Percentiles rank a stretch among this genome's conserved stretches.
Evolutionary conservation across 2,329 filamentous ascomycete species (phyloP).

Genomic region (Alternaria viburni): DNA sequence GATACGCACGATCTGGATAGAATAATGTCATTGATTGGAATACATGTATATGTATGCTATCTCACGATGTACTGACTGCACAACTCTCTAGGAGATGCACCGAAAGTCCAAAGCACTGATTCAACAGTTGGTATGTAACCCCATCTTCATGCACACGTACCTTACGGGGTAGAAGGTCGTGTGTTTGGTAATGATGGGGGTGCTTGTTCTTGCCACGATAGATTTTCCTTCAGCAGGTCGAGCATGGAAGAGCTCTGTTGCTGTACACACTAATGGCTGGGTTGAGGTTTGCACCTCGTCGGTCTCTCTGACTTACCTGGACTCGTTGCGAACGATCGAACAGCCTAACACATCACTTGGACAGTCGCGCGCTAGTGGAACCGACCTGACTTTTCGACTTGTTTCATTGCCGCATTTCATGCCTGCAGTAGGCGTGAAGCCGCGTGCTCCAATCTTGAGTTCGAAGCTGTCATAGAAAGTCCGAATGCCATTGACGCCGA

Average conservation of each 20-base stretch:
- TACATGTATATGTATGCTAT: not conserved
- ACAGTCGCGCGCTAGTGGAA: conserved; percentile 23
- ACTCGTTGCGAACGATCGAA: conserved; percentile 1
- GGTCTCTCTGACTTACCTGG: conserved; percentile 16
- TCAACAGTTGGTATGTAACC: conserved; percentile 57
- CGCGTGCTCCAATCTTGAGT: conserved; percentile 40
- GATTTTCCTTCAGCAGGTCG: conserved; percentile 70
- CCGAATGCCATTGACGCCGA: conserved; percentile 52
- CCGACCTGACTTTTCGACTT: conserved; percentile 44
- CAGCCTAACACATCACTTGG: conserved; percentile 30
- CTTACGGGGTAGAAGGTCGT: conserved; percentile 58
- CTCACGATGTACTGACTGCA: not conserved
- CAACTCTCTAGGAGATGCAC: not conserved
- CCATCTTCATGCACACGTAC: conserved; percentile 69
- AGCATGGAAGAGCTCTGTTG: conserved; percentile 64
- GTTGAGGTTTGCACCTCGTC: conserved; percentile 23
- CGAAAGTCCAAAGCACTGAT: conserved; percentile 2
- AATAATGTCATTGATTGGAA: conserved; percentile 9
- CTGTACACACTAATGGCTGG: conserved; percentile 76
- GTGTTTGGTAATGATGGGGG: conserved; percentile 71
- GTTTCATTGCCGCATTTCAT: conserved; percentile 48
- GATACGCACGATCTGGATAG: not conserved
- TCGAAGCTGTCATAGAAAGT: conserved; percentile 47
- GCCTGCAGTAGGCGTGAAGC: conserved; percentile 42
- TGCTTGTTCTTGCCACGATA: conserved; percentile 67